These are phyloP conservation scores for Macrolepiota dolichaula DNA, from an alignment of 768 basidiomycete genomes.

Conservation along the genomic window DNA sequence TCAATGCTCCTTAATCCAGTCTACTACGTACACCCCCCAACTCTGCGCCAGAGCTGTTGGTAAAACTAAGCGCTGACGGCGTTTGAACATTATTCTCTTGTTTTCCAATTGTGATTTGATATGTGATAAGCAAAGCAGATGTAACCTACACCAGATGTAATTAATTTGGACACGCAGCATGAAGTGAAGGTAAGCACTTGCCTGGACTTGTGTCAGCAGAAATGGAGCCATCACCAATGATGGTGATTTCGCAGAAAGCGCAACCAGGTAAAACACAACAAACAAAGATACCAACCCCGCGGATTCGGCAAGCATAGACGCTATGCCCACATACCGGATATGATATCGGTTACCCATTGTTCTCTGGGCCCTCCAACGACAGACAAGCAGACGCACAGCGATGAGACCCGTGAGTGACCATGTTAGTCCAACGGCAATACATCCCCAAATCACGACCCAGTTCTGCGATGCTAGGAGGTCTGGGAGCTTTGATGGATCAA, in stretches of 20 bases:
- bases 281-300: neutral
- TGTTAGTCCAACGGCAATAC: neutral
- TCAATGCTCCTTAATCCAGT: too few relatives aligned
- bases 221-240: conserved; percentile 5
- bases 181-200: neutral
- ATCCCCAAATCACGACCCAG: conserved; percentile 4
- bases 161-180: neutral
- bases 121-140: conserved; percentile 1
- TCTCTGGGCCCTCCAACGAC: neutral
- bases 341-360: neutral
- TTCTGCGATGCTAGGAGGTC: neutral
- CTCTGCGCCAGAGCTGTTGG: neutral
- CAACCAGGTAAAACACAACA: neutral
- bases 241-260: neutral
- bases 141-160: neutral
- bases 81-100: neutral
- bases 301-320: neutral
- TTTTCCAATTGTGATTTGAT: neutral
- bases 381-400: neutral
- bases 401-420: neutral
- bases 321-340: neutral
- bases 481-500: neutral
- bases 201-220: conserved; percentile 3
- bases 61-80: neutral
- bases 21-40: neutral